Base-by-base conservation (phyloP, 148 eudicot genomes). In the Spergularia marina region DNA sequence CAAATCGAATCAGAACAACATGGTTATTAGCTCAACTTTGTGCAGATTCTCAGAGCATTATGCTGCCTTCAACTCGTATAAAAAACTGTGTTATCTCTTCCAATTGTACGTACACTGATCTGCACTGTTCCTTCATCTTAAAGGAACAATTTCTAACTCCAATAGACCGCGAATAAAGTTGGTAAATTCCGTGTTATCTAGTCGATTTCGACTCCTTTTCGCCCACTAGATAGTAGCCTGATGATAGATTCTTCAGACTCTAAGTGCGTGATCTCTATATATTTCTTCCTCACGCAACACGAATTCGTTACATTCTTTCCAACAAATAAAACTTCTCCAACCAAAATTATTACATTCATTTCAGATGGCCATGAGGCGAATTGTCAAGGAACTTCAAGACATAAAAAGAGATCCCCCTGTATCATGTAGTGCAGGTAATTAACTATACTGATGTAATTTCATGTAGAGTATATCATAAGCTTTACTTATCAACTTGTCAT, bases 311-410 rank as follows among this genome's bases (percentile, higher is more conserved):
- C 49, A 9, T 12, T 5, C 70, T 12, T 59, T 20, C 36, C 55
- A 16, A 18, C 30, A 16, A 78, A 10, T n/a, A 40, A 70, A 70
- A 20, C 75, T 70, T 44, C 7, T 6, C 66, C 47, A 6, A 3
- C 8, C 57, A 39, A 17, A 20, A 12, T 1, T 23, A 73, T 5
- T 49, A 44, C 23, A 47, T 10, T 6, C 20, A 25, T 67, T 41
- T 12, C 15, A 49, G 72, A 89, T 89, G 92, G 90, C 92, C 1
- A 82, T 85, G 70, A 87, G 80, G 77, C 82, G 90, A 74, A 87
- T 89, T 77, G 78, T 84, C 39, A 89, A 89, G 73, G 91, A 89
- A 80, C 87, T 89, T 68, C 88, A 86, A 79, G 91, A 88, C 69
- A 82, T 86, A 59, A 82, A 81, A 44, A 72, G 88, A 80, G 90